These are phyloP conservation scores for Lepraria neglecta DNA, from an alignment of 495 filamentous ascomycete species.

Conservation along the genomic window DNA sequence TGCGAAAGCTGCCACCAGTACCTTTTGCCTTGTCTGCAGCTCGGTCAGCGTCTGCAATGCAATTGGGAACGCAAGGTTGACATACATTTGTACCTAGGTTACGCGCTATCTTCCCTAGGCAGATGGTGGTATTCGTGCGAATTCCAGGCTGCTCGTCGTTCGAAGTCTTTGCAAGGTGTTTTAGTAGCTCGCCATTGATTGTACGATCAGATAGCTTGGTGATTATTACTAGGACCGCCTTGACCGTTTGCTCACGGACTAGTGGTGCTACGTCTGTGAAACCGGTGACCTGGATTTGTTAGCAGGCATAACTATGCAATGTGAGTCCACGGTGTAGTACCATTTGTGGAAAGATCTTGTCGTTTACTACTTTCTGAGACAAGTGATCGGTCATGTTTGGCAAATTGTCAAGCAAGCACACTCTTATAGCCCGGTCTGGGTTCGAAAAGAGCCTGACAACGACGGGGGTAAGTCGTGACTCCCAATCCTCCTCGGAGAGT, in stretches of 20 bases:
- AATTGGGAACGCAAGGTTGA: neutral
- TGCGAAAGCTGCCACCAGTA: constrained; percentile 84
- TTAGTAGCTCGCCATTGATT: constrained; percentile 87
- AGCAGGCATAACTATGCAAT: constrained; percentile 13
- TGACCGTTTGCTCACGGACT: constrained; percentile 91
- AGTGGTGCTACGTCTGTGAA: constrained; percentile 88
- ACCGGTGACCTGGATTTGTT: constrained; percentile 60
- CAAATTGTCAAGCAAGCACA: constrained; percentile 84
- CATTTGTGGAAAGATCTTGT: constrained; percentile 94
- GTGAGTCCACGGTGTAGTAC: constrained; percentile 37
- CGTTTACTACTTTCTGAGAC: constrained; percentile 83
- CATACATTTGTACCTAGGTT: constrained; percentile 67
- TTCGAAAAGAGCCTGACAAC: constrained; percentile 82
- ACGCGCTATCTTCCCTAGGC: constrained; percentile 89
- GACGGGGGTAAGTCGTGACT: constrained; percentile 73
- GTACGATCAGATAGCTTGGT: constrained; percentile 84
- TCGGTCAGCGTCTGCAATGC: constrained; percentile 17
- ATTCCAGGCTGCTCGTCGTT: constrained; percentile 98
- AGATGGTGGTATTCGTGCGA: constrained; percentile 95
- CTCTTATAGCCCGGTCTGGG: constrained; percentile 85
- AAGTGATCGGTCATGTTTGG: constrained; percentile 87
- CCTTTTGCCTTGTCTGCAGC: constrained; percentile 66
- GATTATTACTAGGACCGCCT: constrained; percentile 79
- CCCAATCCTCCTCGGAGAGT: constrained; percentile 83
- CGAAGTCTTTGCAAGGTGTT: constrained; percentile 87